Percentiles rank a stretch among this genome's conserved stretches.
phyloP scores from a whole-genome alignment of 441 rosid genomes.

The Croton setiger region DNA sequence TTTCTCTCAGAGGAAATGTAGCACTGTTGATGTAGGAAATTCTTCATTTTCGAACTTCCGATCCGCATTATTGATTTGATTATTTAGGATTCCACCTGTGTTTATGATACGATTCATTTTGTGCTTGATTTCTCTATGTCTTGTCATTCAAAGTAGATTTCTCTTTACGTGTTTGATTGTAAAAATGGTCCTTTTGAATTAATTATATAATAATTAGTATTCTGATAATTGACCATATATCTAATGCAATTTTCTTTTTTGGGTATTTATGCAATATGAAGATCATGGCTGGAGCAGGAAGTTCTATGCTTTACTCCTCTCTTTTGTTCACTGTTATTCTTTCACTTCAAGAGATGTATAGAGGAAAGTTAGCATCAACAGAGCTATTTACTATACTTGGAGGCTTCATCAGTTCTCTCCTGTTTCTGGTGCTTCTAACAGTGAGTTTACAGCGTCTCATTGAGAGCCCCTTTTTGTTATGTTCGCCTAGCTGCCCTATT shows the following conservation, averaged over 20 bases:
- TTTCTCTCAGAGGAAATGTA: not conserved
- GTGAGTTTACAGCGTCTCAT: conserved; percentile 32
- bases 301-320: conserved; percentile 69
- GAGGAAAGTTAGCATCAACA: conserved; percentile 68
- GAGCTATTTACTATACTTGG: conserved; percentile 77
- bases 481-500: not conserved
- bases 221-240: not conserved
- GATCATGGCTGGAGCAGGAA: conserved; percentile 69
- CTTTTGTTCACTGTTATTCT: conserved; percentile 59
- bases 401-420: conserved; percentile 77
- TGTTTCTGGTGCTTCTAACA: conserved; percentile 65
- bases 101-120: not conserved
- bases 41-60: not conserved
- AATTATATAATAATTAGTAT: not conserved
- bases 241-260: not conserved
- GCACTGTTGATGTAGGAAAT: not conserved
- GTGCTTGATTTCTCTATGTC: not conserved
- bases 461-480: not conserved
- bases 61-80: not conserved
- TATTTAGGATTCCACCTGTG: not conserved
- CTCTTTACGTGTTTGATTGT: not conserved
- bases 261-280: not conserved
- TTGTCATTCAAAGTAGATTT: not conserved
- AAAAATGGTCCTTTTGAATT: not conserved
- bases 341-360: conserved; percentile 67